A percentile compares a stretch with the other conserved stretches of the same genome.
Evolutionary conservation across 23 red algal species (phyloP).

Genomic region (Gracilaria gracilis): DNA sequence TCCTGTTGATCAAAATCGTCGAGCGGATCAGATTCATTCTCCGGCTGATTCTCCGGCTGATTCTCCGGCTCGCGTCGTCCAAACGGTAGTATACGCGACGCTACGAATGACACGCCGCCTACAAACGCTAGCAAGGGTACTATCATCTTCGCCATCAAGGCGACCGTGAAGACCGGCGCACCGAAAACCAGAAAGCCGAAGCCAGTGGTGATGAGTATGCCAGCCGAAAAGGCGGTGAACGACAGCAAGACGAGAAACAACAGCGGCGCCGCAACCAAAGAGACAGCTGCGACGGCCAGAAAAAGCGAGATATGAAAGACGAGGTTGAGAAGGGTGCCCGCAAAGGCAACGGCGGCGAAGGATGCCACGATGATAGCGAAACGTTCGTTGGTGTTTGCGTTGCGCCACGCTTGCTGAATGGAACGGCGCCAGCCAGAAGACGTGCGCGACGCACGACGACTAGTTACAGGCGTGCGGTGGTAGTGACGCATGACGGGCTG

Average conservation of each 20-base stretch:
- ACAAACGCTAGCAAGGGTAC: constrained; percentile 35
- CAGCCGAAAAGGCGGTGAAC: constrained; percentile 22
- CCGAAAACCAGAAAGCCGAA: constrained; percentile 40
- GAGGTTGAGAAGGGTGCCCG: constrained; percentile 36
- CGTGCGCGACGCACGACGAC: background rate
- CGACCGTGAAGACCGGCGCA: constrained; percentile 33
- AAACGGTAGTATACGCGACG: background rate
- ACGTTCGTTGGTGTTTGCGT: background rate
- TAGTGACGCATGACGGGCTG: background rate
- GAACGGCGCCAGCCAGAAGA: background rate
- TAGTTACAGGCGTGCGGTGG: background rate
- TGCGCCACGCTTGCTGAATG: background rate
- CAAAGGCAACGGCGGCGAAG: constrained; percentile 14
- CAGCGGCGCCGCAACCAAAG: constrained; percentile 41
- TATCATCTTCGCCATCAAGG: constrained; percentile 31
- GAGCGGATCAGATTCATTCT: background rate
- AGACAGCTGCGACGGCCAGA: constrained; percentile 29
- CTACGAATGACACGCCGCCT: constrained; percentile 14
- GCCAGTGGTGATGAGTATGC: constrained; percentile 34
- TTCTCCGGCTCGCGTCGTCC: background rate
- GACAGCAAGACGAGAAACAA: constrained; percentile 41
- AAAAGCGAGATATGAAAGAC: constrained; percentile 34
- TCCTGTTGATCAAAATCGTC: constrained; percentile 26
- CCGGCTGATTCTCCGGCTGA: no score
- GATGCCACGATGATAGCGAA: constrained; percentile 19